Conservation (phyloP, 2,329 filamentous ascomycete genomes). For the Neofusicoccum parvum region DNA sequence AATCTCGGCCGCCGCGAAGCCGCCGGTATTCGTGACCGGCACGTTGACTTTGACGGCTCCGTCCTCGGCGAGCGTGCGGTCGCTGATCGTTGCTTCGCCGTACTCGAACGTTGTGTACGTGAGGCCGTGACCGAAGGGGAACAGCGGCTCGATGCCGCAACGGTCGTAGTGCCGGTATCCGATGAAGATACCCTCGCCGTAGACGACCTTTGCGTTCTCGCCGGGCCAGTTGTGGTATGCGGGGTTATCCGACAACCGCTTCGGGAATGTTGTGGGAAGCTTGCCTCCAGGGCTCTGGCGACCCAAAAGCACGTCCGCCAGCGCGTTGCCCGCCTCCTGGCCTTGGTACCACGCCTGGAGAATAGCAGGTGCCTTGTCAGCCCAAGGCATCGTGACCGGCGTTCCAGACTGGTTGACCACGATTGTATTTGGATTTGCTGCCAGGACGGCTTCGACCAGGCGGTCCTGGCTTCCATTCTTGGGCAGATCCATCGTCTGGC, state of each 20-base stretch:
- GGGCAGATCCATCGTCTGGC: constrained; percentile 63
- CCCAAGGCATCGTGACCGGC: constrained; percentile 73
- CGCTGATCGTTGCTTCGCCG: constrained; percentile 38
- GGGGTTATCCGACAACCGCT: constrained; percentile 61
- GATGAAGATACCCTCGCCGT: constrained; percentile 73
- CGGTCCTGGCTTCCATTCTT: constrained; percentile 60
- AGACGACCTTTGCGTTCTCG: constrained; percentile 68
- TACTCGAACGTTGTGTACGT: constrained; percentile 76
- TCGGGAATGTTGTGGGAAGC: constrained; percentile 72
- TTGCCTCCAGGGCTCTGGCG: constrained; percentile 75
- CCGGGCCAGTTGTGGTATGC: constrained; percentile 74
- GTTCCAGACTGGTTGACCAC: constrained; percentile 78
- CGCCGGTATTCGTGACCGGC: constrained; percentile 60
- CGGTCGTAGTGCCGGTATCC: constrained; percentile 75
- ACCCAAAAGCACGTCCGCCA: constrained; percentile 76
- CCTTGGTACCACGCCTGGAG: constrained; percentile 82
- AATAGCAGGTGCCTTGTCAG: constrained; percentile 63
- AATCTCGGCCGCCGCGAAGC: constrained; percentile 61
- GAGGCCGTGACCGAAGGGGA: constrained; percentile 77
- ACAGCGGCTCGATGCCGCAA: constrained; percentile 53
- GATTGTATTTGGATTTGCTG: constrained; percentile 67
- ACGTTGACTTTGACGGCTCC: constrained; percentile 49
- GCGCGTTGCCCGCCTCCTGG: constrained; percentile 81
- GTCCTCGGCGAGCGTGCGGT: background rate
- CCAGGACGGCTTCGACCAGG: constrained; percentile 64